A percentile compares a stretch with the other conserved stretches of the same genome.
Evolutionary conservation across 768 basidiomycete species (phyloP).

Genomic region (Lactarius indigo): DNA sequence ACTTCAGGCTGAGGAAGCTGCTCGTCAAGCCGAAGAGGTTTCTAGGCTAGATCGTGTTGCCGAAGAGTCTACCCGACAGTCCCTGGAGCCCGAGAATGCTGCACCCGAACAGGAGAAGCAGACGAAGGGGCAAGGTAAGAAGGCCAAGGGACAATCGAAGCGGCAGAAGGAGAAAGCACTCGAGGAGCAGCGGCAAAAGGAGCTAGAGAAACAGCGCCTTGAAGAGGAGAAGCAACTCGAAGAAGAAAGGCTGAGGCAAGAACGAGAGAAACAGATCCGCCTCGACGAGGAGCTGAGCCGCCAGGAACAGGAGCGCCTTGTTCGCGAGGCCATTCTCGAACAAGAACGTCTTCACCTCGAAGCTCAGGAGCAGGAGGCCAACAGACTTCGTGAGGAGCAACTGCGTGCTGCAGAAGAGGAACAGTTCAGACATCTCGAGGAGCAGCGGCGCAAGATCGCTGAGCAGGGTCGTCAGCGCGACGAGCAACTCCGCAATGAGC

Average conservation of each 20-base stretch:
- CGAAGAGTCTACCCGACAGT: not conserved
- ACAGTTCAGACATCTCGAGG: slow-evolving; percentile 33
- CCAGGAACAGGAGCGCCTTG: slow-evolving; percentile 20
- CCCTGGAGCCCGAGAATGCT: slow-evolving; percentile 5
- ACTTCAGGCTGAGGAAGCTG: slow-evolving; percentile 10
- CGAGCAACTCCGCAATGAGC: slow-evolving; percentile 22
- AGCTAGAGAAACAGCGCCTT: slow-evolving; percentile 31
- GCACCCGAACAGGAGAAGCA: slow-evolving; percentile 12
- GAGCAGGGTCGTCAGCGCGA: slow-evolving; percentile 29
- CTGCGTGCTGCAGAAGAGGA: slow-evolving; percentile 18
- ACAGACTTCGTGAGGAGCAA: slow-evolving; percentile 17
- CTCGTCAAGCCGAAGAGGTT: not conserved
- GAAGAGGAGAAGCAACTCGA: slow-evolving; percentile 32
- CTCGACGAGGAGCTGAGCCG: slow-evolving; percentile 20
- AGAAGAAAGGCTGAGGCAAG: slow-evolving; percentile 16
- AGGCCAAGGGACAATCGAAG: slow-evolving; percentile 19
- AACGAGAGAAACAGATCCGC: slow-evolving; percentile 22
- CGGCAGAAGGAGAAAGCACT: slow-evolving; percentile 26
- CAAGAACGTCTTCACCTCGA: slow-evolving; percentile 4
- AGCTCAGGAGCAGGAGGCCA: slow-evolving; percentile 14
- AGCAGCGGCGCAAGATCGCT: slow-evolving; percentile 33
- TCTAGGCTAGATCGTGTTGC: not conserved
- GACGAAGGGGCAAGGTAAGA: slow-evolving; percentile 9
- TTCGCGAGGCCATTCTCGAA: slow-evolving; percentile 14
- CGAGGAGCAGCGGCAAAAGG: slow-evolving; percentile 16